Base-by-base conservation (phyloP, 2,329 filamentous ascomycete genomes). In the Aspergillus niger region DNA sequence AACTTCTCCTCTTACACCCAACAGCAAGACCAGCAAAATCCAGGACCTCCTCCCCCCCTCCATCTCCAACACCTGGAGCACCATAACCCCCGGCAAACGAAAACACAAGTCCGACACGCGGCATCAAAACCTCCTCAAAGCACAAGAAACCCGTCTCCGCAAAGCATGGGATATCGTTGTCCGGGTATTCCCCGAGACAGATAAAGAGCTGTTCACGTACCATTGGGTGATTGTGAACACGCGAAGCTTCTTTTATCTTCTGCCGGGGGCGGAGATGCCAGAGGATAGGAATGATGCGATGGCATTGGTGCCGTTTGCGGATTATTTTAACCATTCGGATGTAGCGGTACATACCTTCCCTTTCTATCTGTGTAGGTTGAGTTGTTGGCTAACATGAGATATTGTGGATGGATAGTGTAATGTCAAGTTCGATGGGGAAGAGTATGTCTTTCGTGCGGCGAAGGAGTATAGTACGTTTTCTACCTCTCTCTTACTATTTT, bases 211-310 rank as follows among this genome's bases (percentile, higher is more conserved):
- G 1, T 87, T 82, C 64, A 76, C 76, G 5, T 86, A 87, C 69
- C 79, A 81, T 66, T 89, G 86, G 86, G 76, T 86, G 22, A 81
- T 87, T 59, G 81, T 86, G 15, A 86, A 86, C 65, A 86, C 84
- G 1, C 77, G 86, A 65, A 83, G 82, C 26, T 88, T 88, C 68
- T 86, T 84, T 69, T 87, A 83, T 77, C 76, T 83, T 44, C 78
- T 74, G 51, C 76, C 76, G 8, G 80, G 69, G 47, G 71, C 65
- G 65, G 69, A 76, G 26, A 59, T 69, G 3, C 74, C 74, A 1
- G 72, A 75, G 53, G 73, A 78, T 59, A 70, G 70, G 1, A 79
- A 81, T 64, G 79, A 81, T 67, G 75, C 78, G 8, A 79, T 81
- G 72, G 79, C 77, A 6, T 58, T 81, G 60, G 69, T 80, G 60